These are phyloP conservation scores for Fraxinus velutina DNA, from an alignment of 305 asterid genomes.

Conservation along the genomic window DNA sequence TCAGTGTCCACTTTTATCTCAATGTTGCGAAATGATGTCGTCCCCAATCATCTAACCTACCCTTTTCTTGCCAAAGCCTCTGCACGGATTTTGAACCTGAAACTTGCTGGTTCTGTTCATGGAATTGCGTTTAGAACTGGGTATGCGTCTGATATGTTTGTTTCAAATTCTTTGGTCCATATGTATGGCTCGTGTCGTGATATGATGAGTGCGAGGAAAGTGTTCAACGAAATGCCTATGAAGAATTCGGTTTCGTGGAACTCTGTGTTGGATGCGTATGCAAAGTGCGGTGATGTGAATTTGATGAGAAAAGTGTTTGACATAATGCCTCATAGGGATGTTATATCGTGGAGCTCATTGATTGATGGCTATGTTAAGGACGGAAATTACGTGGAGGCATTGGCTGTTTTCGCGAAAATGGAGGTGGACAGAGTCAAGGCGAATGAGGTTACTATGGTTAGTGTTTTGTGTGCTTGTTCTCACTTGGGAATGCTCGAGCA, in stretches of 20 bases:
- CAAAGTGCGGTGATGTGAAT: constrained; percentile 57
- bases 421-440: constrained; percentile 38
- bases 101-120: constrained; percentile 50
- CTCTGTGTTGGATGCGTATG: constrained; percentile 72
- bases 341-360: constrained; percentile 86
- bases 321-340: constrained; percentile 57
- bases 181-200: constrained; percentile 62
- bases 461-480: constrained; percentile 71
- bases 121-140: constrained; percentile 48
- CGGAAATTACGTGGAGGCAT: constrained; percentile 49
- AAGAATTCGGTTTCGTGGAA: constrained; percentile 76
- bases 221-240: constrained; percentile 66
- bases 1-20: constrained; percentile 39
- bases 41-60: constrained; percentile 58
- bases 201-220: constrained; percentile 40
- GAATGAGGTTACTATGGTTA: constrained; percentile 83
- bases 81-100: constrained; percentile 43
- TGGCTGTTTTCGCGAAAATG: constrained; percentile 52
- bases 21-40: constrained; percentile 48
- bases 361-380: constrained; percentile 80
- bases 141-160: constrained; percentile 41
- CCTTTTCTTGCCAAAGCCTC: constrained; percentile 77
- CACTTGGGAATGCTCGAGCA: constrained; percentile 77
- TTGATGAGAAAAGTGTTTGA: constrained; percentile 62
- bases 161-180: constrained; percentile 70